These are phyloP conservation scores for Tricholoma bakamatsutake DNA, from an alignment of 768 basidiomycete genomes.

Conservation along the genomic window DNA sequence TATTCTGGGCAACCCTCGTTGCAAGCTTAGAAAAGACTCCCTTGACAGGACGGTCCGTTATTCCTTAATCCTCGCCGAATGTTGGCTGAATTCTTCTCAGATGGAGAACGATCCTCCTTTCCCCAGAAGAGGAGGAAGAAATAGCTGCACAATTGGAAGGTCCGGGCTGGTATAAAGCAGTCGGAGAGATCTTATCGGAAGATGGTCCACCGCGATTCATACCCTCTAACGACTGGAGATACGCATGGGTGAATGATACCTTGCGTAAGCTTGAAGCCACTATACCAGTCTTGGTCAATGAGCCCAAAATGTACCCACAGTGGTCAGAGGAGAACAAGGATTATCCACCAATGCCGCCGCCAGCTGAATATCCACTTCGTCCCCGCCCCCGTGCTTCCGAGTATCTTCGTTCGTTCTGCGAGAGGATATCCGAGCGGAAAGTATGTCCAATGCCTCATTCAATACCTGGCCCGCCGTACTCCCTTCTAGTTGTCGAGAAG, in stretches of 20 bases:
- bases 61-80: background rate
- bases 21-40: slow-evolving; percentile 76
- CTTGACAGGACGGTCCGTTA: slow-evolving; percentile 73
- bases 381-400: slow-evolving; percentile 79
- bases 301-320: slow-evolving; percentile 45
- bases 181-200: slow-evolving; percentile 69
- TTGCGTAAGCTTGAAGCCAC: slow-evolving; percentile 71
- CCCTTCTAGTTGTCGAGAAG: slow-evolving; percentile 82
- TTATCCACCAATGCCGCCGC: slow-evolving; percentile 67
- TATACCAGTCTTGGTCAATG: slow-evolving; percentile 61
- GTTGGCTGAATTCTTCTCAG: slow-evolving; percentile 30
- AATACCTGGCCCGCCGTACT: slow-evolving; percentile 82
- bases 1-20: slow-evolving; percentile 66
- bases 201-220: slow-evolving; percentile 61
- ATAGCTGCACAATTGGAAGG: slow-evolving; percentile 81
- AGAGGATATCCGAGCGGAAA: slow-evolving; percentile 40
- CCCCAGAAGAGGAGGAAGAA: slow-evolving; percentile 89
- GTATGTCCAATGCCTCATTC: slow-evolving; percentile 42
- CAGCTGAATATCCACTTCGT: slow-evolving; percentile 73
- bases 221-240: slow-evolving; percentile 81
- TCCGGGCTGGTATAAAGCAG: slow-evolving; percentile 80
- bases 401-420: slow-evolving; percentile 53
- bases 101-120: slow-evolving; percentile 83
- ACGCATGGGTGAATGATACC: slow-evolving; percentile 78
- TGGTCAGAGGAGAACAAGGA: slow-evolving; percentile 50